Evolutionary conservation across 106 monocot genomes (phyloP), one percentile per base, ranked within the genome.

Genomic region (Platanthera guangdongensis): DNA sequence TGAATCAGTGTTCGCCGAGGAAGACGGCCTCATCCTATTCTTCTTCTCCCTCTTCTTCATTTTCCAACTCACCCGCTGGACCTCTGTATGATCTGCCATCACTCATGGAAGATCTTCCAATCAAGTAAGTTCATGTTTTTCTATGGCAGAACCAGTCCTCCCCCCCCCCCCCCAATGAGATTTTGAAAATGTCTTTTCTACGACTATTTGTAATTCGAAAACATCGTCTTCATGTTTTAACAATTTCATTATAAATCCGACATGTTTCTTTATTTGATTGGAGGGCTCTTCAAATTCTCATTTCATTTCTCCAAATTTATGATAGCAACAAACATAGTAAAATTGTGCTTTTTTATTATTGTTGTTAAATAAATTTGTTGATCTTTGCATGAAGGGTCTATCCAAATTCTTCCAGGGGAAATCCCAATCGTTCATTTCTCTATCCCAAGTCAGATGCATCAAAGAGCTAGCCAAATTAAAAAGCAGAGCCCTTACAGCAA

Each of bases 341-440:
- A n/a, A n/a, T n/a, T n/a, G n/a, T n/a, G n/a, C 16, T 22, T 18
- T 16, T n/a, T n/a, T n/a, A 59, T 30, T 19, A 65, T 52, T 22
- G 28, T 28, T 5, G 15, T 57, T 13, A 57, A 57, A 5, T 12
- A 15, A 15, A 16, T 14, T 9, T 69, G 14, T 5, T 46, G 21
- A 0, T 69, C 9, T 30, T 65, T 80, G 55, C 74, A 89, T 86
- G 77, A 89, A 74, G 68, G 89, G 89, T 30, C 68, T 89, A 22
- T 89, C 89, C 4, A 81, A 77, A n/a, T 84, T 74, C 79, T 89
- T 81, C 21, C 51, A 86, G 47, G 88, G 88, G 51, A 85, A 83
- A 62, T 85, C 88, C 4, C 85, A 86, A 76, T 86, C 89, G 1
- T 89, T 81, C 74, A 51, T 81, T 62, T 89, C 81, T n/a, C 57